phyloP scores from a whole-genome alignment of 768 basidiomycete species.

The Melanogaster broomeanus region DNA sequence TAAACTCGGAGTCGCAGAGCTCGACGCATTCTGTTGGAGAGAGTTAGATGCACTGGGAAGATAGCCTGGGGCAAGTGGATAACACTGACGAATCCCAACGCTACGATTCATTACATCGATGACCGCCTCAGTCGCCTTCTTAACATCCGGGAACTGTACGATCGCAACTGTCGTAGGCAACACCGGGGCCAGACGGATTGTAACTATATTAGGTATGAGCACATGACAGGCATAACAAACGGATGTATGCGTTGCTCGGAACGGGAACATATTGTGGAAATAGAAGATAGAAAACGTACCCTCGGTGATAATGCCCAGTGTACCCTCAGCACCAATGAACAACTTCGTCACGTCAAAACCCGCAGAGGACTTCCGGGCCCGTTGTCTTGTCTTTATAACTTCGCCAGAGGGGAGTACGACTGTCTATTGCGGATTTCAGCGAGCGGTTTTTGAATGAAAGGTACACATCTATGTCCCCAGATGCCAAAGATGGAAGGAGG shows the following conservation, averaged over 20 bases:
- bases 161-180: slow-evolving; percentile 83
- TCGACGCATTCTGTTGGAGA: slow-evolving; percentile 77
- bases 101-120: slow-evolving; percentile 72
- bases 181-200: slow-evolving; percentile 77
- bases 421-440: slow-evolving; percentile 48
- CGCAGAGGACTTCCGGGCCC: slow-evolving; percentile 82
- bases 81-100: slow-evolving; percentile 68
- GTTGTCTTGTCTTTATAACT: slow-evolving; percentile 84
- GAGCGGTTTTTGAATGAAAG: background rate
- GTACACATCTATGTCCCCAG: background rate
- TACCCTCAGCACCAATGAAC: slow-evolving; percentile 83
- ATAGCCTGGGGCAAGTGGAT: background rate
- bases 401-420: slow-evolving; percentile 88
- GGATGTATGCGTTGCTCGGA: background rate
- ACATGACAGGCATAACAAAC: background rate
- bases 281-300: slow-evolving; percentile 37
- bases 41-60: background rate
- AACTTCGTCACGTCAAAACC: slow-evolving; percentile 86
- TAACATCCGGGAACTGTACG: slow-evolving; percentile 78
- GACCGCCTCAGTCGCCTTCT: slow-evolving; percentile 72
- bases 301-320: slow-evolving; percentile 89
- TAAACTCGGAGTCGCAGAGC: slow-evolving; percentile 71
- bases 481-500: background rate
- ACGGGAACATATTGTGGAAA: background rate
- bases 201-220: slow-evolving; percentile 46